Percentiles rank a stretch among this genome's conserved stretches.
These are phyloP conservation scores for Aureobasidium sp. DNA, from an alignment of 2,329 filamentous ascomycete genomes.

Conservation along the genomic window DNA sequence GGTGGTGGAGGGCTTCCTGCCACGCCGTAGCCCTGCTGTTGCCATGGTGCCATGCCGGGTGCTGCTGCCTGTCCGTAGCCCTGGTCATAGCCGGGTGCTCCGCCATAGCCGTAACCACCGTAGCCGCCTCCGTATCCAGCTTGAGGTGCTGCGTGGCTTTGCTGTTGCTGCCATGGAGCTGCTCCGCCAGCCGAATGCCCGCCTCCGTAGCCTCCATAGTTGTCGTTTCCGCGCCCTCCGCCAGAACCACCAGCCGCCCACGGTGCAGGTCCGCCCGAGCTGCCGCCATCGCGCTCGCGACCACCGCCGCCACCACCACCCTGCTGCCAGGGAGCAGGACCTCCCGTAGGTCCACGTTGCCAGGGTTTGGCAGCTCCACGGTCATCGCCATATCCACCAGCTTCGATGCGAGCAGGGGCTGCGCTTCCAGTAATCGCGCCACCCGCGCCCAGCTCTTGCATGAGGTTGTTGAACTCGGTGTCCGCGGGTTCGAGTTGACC, in stretches of 20 bases:
- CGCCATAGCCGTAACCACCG: slow-evolving; percentile 16
- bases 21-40: slow-evolving; percentile 13
- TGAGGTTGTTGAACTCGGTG: slow-evolving; percentile 95
- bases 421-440: slow-evolving; percentile 50
- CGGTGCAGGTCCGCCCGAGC: slow-evolving; percentile 11
- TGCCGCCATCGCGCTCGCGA: slow-evolving; percentile 18
- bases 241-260: slow-evolving; percentile 16
- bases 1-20: slow-evolving; percentile 45
- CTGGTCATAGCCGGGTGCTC: slow-evolving; percentile 14
- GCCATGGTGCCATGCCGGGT: slow-evolving; percentile 16
- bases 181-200: slow-evolving; percentile 19
- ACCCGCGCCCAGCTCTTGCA: slow-evolving; percentile 89
- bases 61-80: slow-evolving; percentile 31
- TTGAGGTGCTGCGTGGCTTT: slow-evolving; percentile 17
- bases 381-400: slow-evolving; percentile 46
- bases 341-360: slow-evolving; percentile 79
- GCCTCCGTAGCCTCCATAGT: slow-evolving; percentile 18
- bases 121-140: slow-evolving; percentile 17
- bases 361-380: slow-evolving; percentile 66
- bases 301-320: slow-evolving; percentile 19
- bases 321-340: slow-evolving; percentile 29
- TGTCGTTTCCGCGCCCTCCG: slow-evolving; percentile 21
- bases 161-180: slow-evolving; percentile 25
- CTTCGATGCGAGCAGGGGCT: slow-evolving; percentile 76
- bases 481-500: slow-evolving; percentile 64